These are phyloP conservation scores for Elsinoe arachidis DNA, from an alignment of 2,329 filamentous ascomycete genomes.

Conservation along the genomic window DNA sequence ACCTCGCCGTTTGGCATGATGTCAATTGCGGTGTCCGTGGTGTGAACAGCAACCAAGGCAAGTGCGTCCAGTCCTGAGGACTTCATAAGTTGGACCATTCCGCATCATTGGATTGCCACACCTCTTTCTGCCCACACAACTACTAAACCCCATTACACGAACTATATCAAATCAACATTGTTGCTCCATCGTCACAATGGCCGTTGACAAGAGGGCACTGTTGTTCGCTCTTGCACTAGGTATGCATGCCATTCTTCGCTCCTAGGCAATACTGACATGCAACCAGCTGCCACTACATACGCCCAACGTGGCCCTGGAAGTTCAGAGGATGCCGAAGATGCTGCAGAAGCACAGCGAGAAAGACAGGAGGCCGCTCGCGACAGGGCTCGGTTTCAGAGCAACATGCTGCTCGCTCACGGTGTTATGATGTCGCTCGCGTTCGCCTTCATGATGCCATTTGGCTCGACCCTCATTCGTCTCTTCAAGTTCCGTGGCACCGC, in stretches of 20 bases:
- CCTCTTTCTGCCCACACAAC: neutral
- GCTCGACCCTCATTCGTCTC: slow-evolving; percentile 29
- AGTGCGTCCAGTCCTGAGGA: neutral
- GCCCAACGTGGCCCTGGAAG: neutral
- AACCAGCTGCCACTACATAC: neutral
- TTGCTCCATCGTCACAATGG: neutral
- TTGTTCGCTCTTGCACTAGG: neutral
- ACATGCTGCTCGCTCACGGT: slow-evolving; percentile 20
- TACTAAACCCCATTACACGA: neutral
- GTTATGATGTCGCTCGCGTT: slow-evolving; percentile 27
- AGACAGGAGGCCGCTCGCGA: neutral
- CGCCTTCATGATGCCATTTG: slow-evolving; percentile 28
- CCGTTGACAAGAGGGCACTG: neutral
- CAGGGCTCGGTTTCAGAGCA: neutral
- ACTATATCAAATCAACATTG: neutral
- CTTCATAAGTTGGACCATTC: neutral
- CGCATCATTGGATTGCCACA: neutral
- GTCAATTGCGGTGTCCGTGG: slow-evolving; percentile 1
- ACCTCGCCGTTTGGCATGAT: slow-evolving; percentile 6
- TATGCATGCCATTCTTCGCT: neutral
- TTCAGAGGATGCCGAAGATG: neutral
- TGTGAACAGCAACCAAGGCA: neutral
- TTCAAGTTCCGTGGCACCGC: slow-evolving; percentile 26
- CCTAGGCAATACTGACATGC: neutral
- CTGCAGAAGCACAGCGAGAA: neutral